These are phyloP conservation scores for Amanita muscaria DNA, from an alignment of 768 basidiomycete genomes.

Conservation along the genomic window DNA sequence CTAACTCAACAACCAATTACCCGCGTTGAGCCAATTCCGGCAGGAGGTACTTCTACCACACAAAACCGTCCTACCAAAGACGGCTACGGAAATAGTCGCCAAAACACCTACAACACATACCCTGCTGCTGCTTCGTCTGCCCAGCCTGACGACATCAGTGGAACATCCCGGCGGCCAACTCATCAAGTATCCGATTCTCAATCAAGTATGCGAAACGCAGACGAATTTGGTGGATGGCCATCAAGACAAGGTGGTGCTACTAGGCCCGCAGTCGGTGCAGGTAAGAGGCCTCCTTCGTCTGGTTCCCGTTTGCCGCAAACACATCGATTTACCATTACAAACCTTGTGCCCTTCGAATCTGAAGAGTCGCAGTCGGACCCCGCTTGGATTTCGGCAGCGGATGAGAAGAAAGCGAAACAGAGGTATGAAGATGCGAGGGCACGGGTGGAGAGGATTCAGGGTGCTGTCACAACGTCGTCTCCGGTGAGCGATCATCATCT, in stretches of 20 bases:
- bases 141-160: background rate
- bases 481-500: constrained; percentile 21
- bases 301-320: constrained; percentile 18
- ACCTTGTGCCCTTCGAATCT: constrained; percentile 25
- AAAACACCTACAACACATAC: background rate
- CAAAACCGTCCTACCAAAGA: background rate
- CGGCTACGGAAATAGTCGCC: background rate
- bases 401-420: constrained; percentile 70
- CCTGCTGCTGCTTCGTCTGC: background rate
- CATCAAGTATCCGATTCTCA: constrained; percentile 7
- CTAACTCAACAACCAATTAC: background rate
- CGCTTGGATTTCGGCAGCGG: constrained; percentile 46
- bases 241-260: constrained; percentile 9
- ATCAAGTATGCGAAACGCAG: constrained; percentile 2
- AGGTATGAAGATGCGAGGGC: constrained; percentile 55
- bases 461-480: constrained; percentile 22
- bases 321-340: constrained; percentile 33
- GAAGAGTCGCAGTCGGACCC: constrained; percentile 14
- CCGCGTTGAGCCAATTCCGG: constrained; percentile 3
- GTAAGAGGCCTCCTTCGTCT: constrained; percentile 20
- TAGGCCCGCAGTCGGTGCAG: constrained; percentile 4
- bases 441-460: constrained; percentile 50
- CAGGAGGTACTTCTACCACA: background rate
- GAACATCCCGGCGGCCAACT: constrained; percentile 3
- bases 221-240: constrained; percentile 14